phyloP scores from a whole-genome alignment of 2,329 filamentous ascomycete species.

The Juglanconis oblonga region DNA sequence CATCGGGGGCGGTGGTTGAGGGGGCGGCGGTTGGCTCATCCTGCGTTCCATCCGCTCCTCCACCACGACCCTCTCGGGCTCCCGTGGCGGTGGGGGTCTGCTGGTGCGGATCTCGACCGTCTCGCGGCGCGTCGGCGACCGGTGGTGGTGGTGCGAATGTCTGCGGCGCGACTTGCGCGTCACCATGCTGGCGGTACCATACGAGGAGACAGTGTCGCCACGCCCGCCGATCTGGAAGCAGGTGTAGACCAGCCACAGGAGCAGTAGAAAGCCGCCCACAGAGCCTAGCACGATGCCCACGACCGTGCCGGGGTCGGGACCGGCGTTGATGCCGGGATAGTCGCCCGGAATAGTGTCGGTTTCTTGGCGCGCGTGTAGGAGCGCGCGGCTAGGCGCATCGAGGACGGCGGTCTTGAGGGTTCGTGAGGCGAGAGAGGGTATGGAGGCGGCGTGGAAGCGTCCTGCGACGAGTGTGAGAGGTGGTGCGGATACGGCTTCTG shows the following conservation, averaged over 20 bases:
- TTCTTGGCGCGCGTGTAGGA: conserved; percentile 19
- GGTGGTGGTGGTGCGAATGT: conserved; percentile 20
- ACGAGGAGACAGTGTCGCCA: conserved; percentile 16
- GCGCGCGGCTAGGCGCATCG: conserved; percentile 17
- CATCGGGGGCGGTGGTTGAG: conserved; percentile 9
- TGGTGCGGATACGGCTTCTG: conserved; percentile 1
- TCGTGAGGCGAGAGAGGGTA: conserved; percentile 1
- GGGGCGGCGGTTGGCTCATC: conserved; percentile 14
- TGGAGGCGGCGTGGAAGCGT: conserved; percentile 2
- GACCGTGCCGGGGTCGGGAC: conserved; percentile 33
- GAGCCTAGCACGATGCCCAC: conserved; percentile 38
- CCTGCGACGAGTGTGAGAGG: neutral
- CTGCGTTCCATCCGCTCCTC: conserved; percentile 24
- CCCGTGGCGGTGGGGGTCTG: conserved; percentile 3
- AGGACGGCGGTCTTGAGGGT: conserved; percentile 3
- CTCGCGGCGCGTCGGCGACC: conserved; percentile 20
- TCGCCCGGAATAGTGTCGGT: conserved; percentile 28
- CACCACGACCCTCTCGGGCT: conserved; percentile 26
- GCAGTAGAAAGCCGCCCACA: conserved; percentile 40
- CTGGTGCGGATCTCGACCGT: conserved; percentile 27
- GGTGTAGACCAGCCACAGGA: conserved; percentile 32
- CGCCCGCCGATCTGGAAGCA: conserved; percentile 29
- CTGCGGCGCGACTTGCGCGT: conserved; percentile 22
- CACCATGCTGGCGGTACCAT: conserved; percentile 23
- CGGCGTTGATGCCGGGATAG: conserved; percentile 26